Base-by-base conservation (phyloP, 2,329 filamentous ascomycete species). In the Nemania bipapillata region DNA sequence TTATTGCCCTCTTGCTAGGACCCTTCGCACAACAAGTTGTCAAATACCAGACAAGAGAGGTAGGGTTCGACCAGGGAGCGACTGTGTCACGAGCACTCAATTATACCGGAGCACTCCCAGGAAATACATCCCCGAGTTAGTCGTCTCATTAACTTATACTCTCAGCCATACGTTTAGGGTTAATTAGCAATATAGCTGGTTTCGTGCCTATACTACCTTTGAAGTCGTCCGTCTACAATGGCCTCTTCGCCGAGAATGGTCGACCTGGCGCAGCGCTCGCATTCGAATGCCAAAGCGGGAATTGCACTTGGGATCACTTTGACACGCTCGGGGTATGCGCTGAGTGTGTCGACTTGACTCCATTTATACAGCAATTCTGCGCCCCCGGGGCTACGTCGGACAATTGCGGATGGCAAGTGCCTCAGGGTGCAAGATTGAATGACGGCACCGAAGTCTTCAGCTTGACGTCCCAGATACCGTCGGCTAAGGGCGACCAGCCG, bases 151-250 rank as follows among this genome's bases (percentile, higher is more conserved):
- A 20, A 12, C 15, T 15, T 15, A 12, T 50, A 6, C 11, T 47
- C 4, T 26, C 28, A 28, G 24, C 15, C 26, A 17, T 20, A 28
- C 11, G 11, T 54, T 5, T 0, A 0, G 26, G 45, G 2, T 12
- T 55, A 20, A 52, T 37, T 52, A 42, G 69, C 22, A 58, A 53
- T 5, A 37, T 58, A 65, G 75, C 76, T 6, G 75, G 75, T 1
- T 79, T 77, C 17, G 77, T 79, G 0, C 78, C 78, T 0, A 74
- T 79, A 22, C 65, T 80, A 17, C 75, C 78, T 1, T 72, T 79
- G 52, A 79, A 80, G 56, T 75, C 77, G 1, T 76, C 77, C 2
- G 77, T 80, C 6, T 80, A 80, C 57, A 77, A 78, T 53, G 78
- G 78, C 5, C 74, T 80, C 4, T 79, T 79, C 42, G 76, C 77